A percentile compares a stretch with the other conserved stretches of the same genome.
Conservation (phyloP, 2,329 filamentous ascomycete genomes). For the Ambrosiella cleistominuta region DNA sequence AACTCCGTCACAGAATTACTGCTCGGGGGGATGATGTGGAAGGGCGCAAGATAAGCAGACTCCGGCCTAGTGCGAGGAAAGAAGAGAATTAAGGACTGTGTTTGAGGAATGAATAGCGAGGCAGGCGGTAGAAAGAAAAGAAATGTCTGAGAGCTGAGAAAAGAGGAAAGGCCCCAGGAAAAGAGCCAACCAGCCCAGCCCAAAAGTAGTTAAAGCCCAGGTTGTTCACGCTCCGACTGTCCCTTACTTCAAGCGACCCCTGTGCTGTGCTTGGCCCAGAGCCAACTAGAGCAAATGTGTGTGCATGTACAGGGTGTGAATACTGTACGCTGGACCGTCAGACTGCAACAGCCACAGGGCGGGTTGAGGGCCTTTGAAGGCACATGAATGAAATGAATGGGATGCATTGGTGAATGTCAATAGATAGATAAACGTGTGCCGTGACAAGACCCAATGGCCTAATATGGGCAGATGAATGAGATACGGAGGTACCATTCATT, state of each 20-base stretch:
- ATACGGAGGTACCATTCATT: neutral
- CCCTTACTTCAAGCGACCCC: constrained; percentile 11
- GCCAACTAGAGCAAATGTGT: neutral
- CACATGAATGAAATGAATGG: neutral
- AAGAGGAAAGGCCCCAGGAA: constrained; percentile 9
- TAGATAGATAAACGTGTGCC: constrained; percentile 1
- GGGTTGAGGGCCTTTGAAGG: neutral
- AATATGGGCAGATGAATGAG: neutral
- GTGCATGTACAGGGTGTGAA: constrained; percentile 3
- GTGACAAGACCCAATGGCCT: neutral
- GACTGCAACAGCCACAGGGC: neutral
- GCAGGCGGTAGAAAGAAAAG: constrained; percentile 12
- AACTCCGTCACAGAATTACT: neutral
- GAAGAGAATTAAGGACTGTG: constrained; percentile 1
- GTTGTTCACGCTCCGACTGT: constrained; percentile 6
- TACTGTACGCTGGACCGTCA: neutral
- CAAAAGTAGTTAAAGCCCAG: constrained; percentile 10
- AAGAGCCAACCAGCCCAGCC: constrained; percentile 10
- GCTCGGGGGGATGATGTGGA: neutral
- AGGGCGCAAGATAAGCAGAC: neutral
- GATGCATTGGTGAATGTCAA: neutral
- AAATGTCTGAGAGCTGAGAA: constrained; percentile 12
- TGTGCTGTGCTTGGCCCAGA: constrained; percentile 5
- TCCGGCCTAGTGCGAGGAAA: neutral
- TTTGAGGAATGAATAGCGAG: neutral